Evolutionary conservation across 352 stramenopile genomes (phyloP).

Genomic region (Phytophthora niederhauseri): DNA sequence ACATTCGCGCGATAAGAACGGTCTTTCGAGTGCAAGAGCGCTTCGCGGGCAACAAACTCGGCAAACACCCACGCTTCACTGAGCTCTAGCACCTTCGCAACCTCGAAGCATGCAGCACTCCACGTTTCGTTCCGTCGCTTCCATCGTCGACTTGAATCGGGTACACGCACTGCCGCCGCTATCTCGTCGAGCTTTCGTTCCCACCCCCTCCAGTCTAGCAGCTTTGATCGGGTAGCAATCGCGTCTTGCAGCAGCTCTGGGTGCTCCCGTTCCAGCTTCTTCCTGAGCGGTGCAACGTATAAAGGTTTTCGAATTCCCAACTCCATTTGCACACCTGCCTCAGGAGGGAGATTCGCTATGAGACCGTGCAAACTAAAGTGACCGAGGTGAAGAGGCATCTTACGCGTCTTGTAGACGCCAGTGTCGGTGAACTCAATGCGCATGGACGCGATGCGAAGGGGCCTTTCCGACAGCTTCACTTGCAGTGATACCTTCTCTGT

Average conservation of each 20-base stretch:
- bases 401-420: conserved; percentile 46
- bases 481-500: conserved; percentile 35
- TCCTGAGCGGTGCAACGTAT: conserved; percentile 20
- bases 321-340: conserved; percentile 42
- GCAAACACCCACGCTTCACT: conserved; percentile 47
- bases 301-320: conserved; percentile 42
- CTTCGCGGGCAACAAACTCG: conserved; percentile 30
- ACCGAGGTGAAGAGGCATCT: conserved; percentile 28
- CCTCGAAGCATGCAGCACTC: conserved; percentile 44
- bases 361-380: conserved; percentile 57
- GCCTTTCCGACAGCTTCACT: conserved; percentile 50
- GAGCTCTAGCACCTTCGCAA: conserved; percentile 44
- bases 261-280: conserved; percentile 19
- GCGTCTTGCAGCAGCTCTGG: conserved; percentile 15
- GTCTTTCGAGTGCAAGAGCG: conserved; percentile 34
- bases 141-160: conserved; percentile 12
- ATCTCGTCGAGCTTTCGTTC: conserved; percentile 28
- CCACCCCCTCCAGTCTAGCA: conserved; percentile 44
- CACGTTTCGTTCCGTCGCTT: conserved; percentile 48
- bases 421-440: conserved; percentile 38
- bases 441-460: conserved; percentile 46
- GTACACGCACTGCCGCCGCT: conserved; percentile 9
- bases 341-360: conserved; percentile 42
- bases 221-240: conserved; percentile 3
- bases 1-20: conserved; percentile 27